Evolutionary conservation across 2,329 filamentous ascomycete species (phyloP).

Genomic region (Xylariaceae sp.): DNA sequence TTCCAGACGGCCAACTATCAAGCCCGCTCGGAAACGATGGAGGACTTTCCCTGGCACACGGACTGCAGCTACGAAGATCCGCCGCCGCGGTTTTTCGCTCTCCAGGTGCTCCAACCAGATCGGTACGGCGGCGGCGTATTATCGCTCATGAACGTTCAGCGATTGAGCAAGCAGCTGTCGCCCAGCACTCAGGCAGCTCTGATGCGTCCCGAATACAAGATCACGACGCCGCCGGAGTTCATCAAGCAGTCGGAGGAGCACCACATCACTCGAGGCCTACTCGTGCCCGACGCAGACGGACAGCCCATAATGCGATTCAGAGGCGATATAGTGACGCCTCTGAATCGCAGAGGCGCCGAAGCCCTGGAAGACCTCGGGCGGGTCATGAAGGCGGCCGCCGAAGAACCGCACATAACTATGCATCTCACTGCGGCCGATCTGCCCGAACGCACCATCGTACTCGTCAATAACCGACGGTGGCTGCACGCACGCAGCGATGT

Average conservation of each 20-base stretch:
- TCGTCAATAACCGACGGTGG: conserved; percentile 35
- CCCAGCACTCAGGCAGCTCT: neutral
- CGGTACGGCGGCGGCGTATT: conserved; percentile 36
- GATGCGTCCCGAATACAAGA: conserved; percentile 6
- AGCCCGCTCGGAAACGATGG: conserved; percentile 39
- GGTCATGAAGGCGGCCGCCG: conserved; percentile 15
- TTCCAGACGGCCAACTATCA: conserved; percentile 31
- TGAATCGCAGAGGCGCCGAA: conserved; percentile 19
- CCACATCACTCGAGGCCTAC: neutral
- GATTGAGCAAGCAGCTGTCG: conserved; percentile 2
- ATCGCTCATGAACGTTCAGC: conserved; percentile 9
- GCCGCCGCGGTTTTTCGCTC: conserved; percentile 36
- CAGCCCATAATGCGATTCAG: conserved; percentile 30
- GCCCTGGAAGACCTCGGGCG: conserved; percentile 28
- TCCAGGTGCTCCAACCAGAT: conserved; percentile 39
- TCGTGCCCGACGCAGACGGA: neutral
- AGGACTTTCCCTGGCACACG: conserved; percentile 40
- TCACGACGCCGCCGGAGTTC: conserved; percentile 7
- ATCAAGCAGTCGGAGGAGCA: neutral
- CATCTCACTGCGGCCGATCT: conserved; percentile 28
- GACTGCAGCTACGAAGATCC: conserved; percentile 39
- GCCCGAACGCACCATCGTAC: conserved; percentile 27
- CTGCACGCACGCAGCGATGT: conserved; percentile 32
- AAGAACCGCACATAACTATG: conserved; percentile 14
- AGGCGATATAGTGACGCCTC: conserved; percentile 30